phyloP scores from a whole-genome alignment of 768 basidiomycete species.

The Daedalea quercina region DNA sequence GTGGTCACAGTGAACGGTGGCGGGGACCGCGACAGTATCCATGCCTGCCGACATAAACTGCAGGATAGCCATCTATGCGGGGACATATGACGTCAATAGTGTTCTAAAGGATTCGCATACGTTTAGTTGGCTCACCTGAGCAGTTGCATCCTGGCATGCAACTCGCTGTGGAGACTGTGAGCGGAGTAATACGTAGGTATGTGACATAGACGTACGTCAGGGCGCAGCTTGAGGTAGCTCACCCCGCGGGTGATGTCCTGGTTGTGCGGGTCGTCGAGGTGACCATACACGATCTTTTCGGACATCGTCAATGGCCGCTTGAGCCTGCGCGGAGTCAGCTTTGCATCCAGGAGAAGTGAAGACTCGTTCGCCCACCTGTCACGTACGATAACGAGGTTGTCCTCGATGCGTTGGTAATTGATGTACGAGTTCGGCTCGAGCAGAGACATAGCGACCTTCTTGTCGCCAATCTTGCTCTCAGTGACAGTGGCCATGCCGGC shows the following conservation, averaged over 20 bases:
- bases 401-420: slow-evolving; percentile 97
- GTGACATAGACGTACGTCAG: slow-evolving; percentile 53
- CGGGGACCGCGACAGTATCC: slow-evolving; percentile 95
- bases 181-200: neutral
- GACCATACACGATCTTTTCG: slow-evolving; percentile 97
- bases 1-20: slow-evolving; percentile 99
- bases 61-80: slow-evolving; percentile 88
- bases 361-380: slow-evolving; percentile 46
- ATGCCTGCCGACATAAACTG: slow-evolving; percentile 99
- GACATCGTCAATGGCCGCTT: slow-evolving; percentile 88
- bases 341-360: neutral
- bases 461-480: slow-evolving; percentile 73
- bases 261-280: slow-evolving; percentile 89
- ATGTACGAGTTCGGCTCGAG: slow-evolving; percentile 80
- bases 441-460: slow-evolving; percentile 84
- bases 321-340: slow-evolving; percentile 42
- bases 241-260: slow-evolving; percentile 89
- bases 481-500: slow-evolving; percentile 76
- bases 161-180: slow-evolving; percentile 50
- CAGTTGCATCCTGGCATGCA: slow-evolving; percentile 88
- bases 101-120: neutral
- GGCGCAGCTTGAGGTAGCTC: slow-evolving; percentile 95
- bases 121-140: slow-evolving; percentile 45
- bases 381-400: slow-evolving; percentile 87
- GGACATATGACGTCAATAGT: slow-evolving; percentile 25